Evolutionary conservation across 768 basidiomycete species (phyloP), one percentile per base, ranked within the genome.

Genomic region (Hygrocybe punicea): DNA sequence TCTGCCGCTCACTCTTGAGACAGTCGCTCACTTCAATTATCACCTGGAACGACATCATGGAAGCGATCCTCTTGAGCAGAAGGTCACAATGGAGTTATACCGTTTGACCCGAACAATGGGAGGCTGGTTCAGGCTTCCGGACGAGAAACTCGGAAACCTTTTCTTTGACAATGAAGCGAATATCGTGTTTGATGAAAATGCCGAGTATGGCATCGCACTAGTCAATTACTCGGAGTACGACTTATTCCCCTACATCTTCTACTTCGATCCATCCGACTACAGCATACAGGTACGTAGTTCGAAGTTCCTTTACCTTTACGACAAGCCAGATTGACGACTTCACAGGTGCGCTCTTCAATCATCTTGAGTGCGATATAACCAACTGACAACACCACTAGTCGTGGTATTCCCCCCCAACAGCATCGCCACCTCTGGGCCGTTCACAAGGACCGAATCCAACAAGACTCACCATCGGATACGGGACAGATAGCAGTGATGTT

Each of bases 231-330:
- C 71, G 0, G 62, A 65, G 44, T 19, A 63, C 17, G 62, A 67
- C 6, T 55, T 79, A 6, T 79, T 76, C 50, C 63, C 75, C 19
- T 74, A 74, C 25, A 65, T 76, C 6, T 76, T 77, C 61, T 73
- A 76, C 56, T 80, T 79, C 50, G 77, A 79, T 47, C 74, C 73
- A 8, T 68, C 64, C 19, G 71, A 71, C 50, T 57, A 76, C 39
- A 65, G 67, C 1, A 75, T 78, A 49, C 16, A 51, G 23, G 51
- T 52, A 23, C 10, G 51, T 19, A 17, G 14, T 52, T 52, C 40
- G 40, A 29, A 8, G 29, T 29, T 29, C 29, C 29, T 29, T 29
- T n/a, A n/a, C n/a, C n/a, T n/a, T n/a, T n/a, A n/a, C n/a, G n/a
- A n/a, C n/a, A n/a, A n/a, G n/a, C n/a, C n/a, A n/a, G n/a, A n/a